Evolutionary conservation across 2,329 filamentous ascomycete genomes (phyloP), one percentile per base, ranked within the genome.

Genomic region (Simplicillium sp.): DNA sequence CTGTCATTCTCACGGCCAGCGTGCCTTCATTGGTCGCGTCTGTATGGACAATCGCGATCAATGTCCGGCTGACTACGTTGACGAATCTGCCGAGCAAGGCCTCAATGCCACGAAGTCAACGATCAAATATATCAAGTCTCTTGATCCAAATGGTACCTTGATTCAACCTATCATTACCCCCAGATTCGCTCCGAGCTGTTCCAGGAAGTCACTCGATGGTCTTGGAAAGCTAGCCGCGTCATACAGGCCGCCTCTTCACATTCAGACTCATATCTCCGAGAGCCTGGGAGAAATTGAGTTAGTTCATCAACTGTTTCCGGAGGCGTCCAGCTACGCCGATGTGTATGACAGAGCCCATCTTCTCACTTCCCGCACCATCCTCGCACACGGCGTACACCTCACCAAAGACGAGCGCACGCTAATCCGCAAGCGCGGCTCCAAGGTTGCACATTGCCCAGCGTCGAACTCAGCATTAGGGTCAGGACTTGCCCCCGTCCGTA

Each of bases 211-310:
- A 12, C 68, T 94, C 48, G 47, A 56, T 1, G 64, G 59, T 0
- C 71, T 94, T 5, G 84, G 80, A 1, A 53, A 61, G 0, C 60
- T 94, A 13, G 78, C 79, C 2, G 56, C 60, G 4, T 67, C 77
- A 37, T 77, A 72, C 1, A 60, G 66, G 15, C 62, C 87, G 5
- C 79, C 80, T 34, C 32, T 34, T 16, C 32, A 34, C 1, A 69
- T 86, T 35, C 87, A 94, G 64, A 94, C 87, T 3, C 87, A 94
- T 62, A 77, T 94, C 44, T 81, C 78, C 1, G 87, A 94, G 58
- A 94, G 90, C 61, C 63, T 59, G 13, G 62, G 65, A 48, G 87
- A 94, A 61, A 65, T 87, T 35, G 65, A 62, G 3, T 70, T 89
- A 0, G 87, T 94, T 2, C 58, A 64, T 25, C 51, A 74, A 9